Evolutionary conservation across 2,329 filamentous ascomycete genomes (phyloP).

Genomic region (Colletotrichum lini): DNA sequence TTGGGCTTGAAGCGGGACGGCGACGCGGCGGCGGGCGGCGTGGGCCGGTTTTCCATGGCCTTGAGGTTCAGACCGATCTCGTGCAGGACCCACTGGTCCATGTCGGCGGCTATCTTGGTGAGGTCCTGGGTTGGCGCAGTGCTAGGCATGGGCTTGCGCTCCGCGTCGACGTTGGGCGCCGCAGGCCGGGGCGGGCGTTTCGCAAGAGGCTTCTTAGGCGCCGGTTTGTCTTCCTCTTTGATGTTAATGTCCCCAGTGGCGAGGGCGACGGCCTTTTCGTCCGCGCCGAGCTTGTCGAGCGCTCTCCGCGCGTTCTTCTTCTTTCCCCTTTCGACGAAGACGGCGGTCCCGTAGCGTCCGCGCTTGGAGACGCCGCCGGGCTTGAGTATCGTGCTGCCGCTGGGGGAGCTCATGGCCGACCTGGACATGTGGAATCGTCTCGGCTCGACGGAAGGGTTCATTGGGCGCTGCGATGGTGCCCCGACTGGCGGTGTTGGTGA

Average conservation of each 20-base stretch:
- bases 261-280: slow-evolving; percentile 22
- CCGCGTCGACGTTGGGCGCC: slow-evolving; percentile 15
- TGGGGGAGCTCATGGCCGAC: slow-evolving; percentile 56
- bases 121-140: slow-evolving; percentile 59
- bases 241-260: slow-evolving; percentile 9
- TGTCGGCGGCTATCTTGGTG: slow-evolving; percentile 66
- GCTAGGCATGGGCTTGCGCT: slow-evolving; percentile 46
- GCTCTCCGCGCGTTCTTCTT: slow-evolving; percentile 49
- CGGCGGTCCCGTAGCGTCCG: slow-evolving; percentile 58
- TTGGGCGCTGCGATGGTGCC: slow-evolving; percentile 33
- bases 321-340: slow-evolving; percentile 70
- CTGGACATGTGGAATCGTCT: slow-evolving; percentile 71
- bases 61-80: slow-evolving; percentile 70
- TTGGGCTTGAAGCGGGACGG: slow-evolving; percentile 69
- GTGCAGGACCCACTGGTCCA: slow-evolving; percentile 72
- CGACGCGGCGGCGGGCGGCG: slow-evolving; percentile 38
- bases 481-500: not conserved
- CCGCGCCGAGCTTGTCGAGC: slow-evolving; percentile 48
- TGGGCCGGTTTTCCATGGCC: slow-evolving; percentile 58
- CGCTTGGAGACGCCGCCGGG: slow-evolving; percentile 57
- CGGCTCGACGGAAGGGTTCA: slow-evolving; percentile 52
- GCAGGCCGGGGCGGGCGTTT: slow-evolving; percentile 23
- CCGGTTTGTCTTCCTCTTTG: slow-evolving; percentile 8
- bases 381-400: slow-evolving; percentile 45
- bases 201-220: slow-evolving; percentile 37